Evolutionary conservation across 225 moss, liverwort and hornwort genomes (phyloP).

Genomic region (Bryoerythrophyllum caledonicum): DNA sequence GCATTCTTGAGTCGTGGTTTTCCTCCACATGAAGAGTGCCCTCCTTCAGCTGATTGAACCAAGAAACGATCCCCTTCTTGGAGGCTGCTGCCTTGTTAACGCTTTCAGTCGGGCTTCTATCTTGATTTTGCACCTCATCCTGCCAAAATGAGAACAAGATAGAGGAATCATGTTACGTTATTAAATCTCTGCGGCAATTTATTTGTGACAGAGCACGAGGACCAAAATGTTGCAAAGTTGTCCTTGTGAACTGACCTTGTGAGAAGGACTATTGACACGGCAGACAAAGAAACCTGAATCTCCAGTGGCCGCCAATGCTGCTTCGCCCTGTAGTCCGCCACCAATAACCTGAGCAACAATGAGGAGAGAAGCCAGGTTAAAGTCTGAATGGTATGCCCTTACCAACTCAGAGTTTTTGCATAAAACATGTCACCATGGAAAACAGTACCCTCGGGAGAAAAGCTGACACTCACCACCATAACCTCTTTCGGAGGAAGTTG

Average conservation of each 20-base stretch:
- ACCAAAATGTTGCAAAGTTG: too few species aligned
- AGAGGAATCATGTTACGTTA: background rate
- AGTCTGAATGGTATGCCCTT: background rate
- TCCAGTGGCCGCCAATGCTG: constrained; percentile 44
- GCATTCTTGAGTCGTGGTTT: constrained; percentile 37
- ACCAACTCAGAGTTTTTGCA: background rate
- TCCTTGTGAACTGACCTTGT: constrained; percentile 31
- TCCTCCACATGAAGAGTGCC: constrained; percentile 71
- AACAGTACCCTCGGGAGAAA: background rate
- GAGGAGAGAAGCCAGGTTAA: constrained; percentile 17
- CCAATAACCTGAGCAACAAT: constrained; percentile 60
- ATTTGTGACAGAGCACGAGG: background rate
- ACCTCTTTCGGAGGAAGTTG: constrained; percentile 67
- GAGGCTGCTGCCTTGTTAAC: constrained; percentile 19
- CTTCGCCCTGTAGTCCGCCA: constrained; percentile 52
- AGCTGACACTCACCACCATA: constrained; percentile 65
- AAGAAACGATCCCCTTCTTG: constrained; percentile 58
- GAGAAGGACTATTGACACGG: constrained; percentile 45
- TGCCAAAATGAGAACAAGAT: too few species aligned
- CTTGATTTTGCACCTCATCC: constrained; percentile 12
- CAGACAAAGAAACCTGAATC: constrained; percentile 72
- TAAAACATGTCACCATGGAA: background rate
- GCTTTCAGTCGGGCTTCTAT: constrained; percentile 8
- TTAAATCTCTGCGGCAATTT: background rate
- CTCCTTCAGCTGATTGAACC: constrained; percentile 66